Evolutionary conservation across 78 protist genomes (phyloP).

Genomic region (Dictyostelium citrinum): DNA sequence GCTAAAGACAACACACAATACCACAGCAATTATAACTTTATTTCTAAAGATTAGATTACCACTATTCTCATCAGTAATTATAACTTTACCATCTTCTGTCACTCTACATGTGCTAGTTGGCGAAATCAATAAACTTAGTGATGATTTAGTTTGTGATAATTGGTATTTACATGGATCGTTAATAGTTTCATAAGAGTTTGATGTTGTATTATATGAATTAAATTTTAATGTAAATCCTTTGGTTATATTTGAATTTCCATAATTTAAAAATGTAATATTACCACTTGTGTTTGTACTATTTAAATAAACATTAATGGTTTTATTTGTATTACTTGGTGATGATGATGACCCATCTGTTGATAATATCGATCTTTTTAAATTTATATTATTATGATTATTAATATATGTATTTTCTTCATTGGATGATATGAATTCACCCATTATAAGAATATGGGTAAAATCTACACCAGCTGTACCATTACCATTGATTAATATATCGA

Average conservation of each 20-base stretch:
- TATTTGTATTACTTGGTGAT: not conserved
- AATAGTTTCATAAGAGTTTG: not conserved
- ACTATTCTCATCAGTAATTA: not conserved
- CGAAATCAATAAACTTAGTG: slow-evolving; percentile 1
- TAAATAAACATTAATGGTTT: not conserved
- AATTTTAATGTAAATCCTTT: not conserved
- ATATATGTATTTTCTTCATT: not conserved
- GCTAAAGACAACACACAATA: not conserved
- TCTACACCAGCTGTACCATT: not conserved
- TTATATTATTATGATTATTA: not conserved
- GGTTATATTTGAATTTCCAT: not conserved
- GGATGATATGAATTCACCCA: not conserved
- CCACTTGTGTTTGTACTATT: not conserved
- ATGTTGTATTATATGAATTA: not conserved
- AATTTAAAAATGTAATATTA: not conserved
- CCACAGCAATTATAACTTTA: not conserved
- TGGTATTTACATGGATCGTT: slow-evolving; percentile 7
- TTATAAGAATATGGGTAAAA: not conserved
- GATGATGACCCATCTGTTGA: not conserved
- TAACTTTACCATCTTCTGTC: not conserved
- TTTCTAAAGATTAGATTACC: not conserved
- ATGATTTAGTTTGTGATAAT: not conserved
- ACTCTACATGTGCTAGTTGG: not conserved
- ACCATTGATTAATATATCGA: not conserved
- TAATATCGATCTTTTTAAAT: not conserved